Conservation (phyloP, 192 early-diverging fungal genomes). For the Glomus cerebriforme region DNA sequence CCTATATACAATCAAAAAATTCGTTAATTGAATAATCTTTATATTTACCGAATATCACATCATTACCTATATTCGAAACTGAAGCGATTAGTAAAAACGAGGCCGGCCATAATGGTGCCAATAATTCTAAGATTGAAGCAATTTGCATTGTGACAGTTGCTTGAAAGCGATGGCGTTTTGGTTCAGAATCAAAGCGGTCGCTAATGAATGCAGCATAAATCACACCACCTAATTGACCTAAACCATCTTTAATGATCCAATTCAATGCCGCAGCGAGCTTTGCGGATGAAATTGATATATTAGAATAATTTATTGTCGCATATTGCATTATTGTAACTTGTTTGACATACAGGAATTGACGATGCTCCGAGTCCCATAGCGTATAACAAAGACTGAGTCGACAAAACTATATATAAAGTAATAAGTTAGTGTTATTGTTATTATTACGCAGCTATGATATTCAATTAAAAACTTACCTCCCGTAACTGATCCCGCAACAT, state of each 20-base stretch:
- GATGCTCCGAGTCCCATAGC: constrained; percentile 80
- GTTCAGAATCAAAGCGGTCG: constrained; percentile 79
- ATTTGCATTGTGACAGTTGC: constrained; percentile 69
- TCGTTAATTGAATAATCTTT: background rate
- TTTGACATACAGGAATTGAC: constrained; percentile 53
- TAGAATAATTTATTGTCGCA: background rate
- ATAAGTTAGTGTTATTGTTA: background rate
- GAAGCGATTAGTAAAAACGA: constrained; percentile 75
- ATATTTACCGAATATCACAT: background rate
- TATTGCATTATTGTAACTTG: background rate
- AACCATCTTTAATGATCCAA: constrained; percentile 92
- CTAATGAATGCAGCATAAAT: constrained; percentile 76
- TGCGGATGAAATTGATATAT: background rate
- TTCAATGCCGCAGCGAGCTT: constrained; percentile 80
- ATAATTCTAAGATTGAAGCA: constrained; percentile 74
- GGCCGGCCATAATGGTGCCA: constrained; percentile 79
- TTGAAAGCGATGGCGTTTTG: constrained; percentile 81
- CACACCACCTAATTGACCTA: constrained; percentile 84
- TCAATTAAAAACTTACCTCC: constrained; percentile 51
- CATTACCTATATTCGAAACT: constrained; percentile 76
- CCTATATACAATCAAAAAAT: constrained; percentile 26
- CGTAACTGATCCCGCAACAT: constrained; percentile 75
- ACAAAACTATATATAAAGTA: constrained; percentile 57
- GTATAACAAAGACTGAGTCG: constrained; percentile 83
- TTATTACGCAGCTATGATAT: too few relatives aligned